Evolutionary conservation across 2,329 filamentous ascomycete genomes (phyloP), one percentile per base, ranked within the genome.

Genomic region (Geosmithia flava): DNA sequence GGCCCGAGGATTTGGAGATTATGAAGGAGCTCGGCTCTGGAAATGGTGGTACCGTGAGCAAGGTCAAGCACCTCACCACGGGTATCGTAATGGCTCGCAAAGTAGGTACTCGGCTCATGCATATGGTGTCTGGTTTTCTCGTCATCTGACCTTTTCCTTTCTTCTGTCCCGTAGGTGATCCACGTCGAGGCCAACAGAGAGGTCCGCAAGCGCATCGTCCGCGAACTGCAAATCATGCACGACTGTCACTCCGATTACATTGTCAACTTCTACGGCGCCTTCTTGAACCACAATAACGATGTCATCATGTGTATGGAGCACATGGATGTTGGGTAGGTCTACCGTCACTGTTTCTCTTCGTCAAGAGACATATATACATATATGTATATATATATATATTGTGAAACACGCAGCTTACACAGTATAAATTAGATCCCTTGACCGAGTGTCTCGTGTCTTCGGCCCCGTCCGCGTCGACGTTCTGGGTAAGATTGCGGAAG

Each of bases 241-340:
- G 88, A 94, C 60, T 98, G 93, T 68, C 93, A 95, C 61, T 96
- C 87, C 20, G 87, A 93, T 52, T 90, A 94, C 65, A 97, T 98
- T 59, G 93, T 98, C 51, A 95, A 85, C 48, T 98, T 96, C 67
- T 97, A 97, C 61, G 93, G 93, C 51, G 93, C 93, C 39, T 98
- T 97, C 62, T 78, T 97, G 60, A 97, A 95, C 62, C 87, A 94
- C 61, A 89, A 89, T 52, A 91, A 94, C 62, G 93, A 98, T 69
- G 94, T 98, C 50, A 94, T 97, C 57, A 91, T 98, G 83, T 98
- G 93, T 66, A 98, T 98, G 93, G 93, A 98, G 66, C 97, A 98
- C 64, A 95, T 95, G 88, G 93, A 98, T 67, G 88, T 91, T 63
- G 93, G 93, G 93, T 71, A 43, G 23, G 46, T 48, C 30, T n/a